These are phyloP conservation scores for Triangularia verruculosa DNA, from an alignment of 2,329 filamentous ascomycete species.

Conservation along the genomic window DNA sequence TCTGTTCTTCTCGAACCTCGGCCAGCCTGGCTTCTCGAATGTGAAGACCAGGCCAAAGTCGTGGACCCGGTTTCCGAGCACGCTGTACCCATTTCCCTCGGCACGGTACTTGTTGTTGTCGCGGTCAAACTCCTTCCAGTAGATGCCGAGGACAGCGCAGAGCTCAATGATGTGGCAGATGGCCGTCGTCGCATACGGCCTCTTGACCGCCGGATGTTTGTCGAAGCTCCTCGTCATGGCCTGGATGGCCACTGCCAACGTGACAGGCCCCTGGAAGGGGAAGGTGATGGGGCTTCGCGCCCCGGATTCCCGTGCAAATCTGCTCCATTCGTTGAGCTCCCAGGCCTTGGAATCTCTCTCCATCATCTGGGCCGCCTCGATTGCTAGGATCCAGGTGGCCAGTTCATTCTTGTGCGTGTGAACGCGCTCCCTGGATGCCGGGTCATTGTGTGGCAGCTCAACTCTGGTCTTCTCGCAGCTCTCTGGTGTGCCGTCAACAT, in stretches of 20 bases:
- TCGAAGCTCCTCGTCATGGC: conserved; percentile 46
- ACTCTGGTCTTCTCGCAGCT: conserved; percentile 23
- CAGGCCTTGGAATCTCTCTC: conserved; percentile 40
- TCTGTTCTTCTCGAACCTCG: conserved; percentile 45
- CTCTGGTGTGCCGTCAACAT: conserved; percentile 29
- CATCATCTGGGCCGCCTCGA: conserved; percentile 48
- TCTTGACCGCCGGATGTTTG: conserved; percentile 47
- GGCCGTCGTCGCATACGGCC: conserved; percentile 51
- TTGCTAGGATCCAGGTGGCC: conserved; percentile 49
- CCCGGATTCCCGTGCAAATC: not conserved
- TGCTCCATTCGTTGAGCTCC: conserved; percentile 6
- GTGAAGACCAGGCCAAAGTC: conserved; percentile 54
- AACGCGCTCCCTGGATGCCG: conserved; percentile 30
- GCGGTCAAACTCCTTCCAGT: conserved; percentile 57
- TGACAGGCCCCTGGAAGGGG: conserved; percentile 30
- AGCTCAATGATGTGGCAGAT: conserved; percentile 54
- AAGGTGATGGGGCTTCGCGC: not conserved
- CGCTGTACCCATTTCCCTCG: conserved; percentile 52
- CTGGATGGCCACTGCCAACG: conserved; percentile 44
- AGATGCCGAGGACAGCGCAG: conserved; percentile 49
- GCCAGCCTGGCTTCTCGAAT: conserved; percentile 49
- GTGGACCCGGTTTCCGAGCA: conserved; percentile 43
- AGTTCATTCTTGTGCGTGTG: conserved; percentile 54
- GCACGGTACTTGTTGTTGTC: conserved; percentile 48
- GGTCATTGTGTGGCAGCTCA: not conserved